Evolutionary conservation across 2,329 filamentous ascomycete genomes (phyloP).

Genomic region (Fusarium sulawesiense): DNA sequence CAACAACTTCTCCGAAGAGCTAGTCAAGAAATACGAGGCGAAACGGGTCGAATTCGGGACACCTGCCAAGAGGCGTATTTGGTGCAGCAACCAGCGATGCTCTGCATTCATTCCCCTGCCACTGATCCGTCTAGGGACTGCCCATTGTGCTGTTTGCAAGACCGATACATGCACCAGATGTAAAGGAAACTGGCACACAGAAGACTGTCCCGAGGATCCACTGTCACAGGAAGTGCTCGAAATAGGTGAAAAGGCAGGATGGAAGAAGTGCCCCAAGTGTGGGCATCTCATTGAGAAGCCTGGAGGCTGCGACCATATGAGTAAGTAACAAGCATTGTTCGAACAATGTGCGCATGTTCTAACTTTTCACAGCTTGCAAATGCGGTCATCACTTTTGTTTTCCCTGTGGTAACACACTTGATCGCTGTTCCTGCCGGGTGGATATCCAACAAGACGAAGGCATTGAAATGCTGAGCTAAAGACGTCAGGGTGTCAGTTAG

Average conservation of each 20-base stretch:
- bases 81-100: slow-evolving; percentile 60
- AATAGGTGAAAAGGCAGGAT: slow-evolving; percentile 56
- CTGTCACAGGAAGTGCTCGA: slow-evolving; percentile 54
- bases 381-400: not conserved
- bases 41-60: slow-evolving; percentile 64
- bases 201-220: slow-evolving; percentile 60
- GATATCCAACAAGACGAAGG: not conserved
- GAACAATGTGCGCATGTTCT: too few relatives aligned
- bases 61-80: slow-evolving; percentile 54
- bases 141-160: slow-evolving; percentile 56
- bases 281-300: slow-evolving; percentile 59
- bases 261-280: slow-evolving; percentile 63
- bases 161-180: slow-evolving; percentile 61
- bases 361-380: not conserved
- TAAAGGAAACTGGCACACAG: slow-evolving; percentile 52
- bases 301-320: slow-evolving; percentile 67
- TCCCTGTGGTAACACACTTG: not conserved
- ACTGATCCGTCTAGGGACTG: slow-evolving; percentile 50
- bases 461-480: not conserved
- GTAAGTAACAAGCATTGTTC: slow-evolving; percentile 52
- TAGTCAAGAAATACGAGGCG: slow-evolving; percentile 53
- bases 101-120: slow-evolving; percentile 58
- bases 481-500: not conserved
- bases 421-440: not conserved
- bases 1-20: slow-evolving; percentile 45